Percentiles rank a stretch among this genome's conserved stretches.
These are phyloP conservation scores for Coemansia sp. DNA, from an alignment of 192 early-diverging fungal genomes.

Conservation along the genomic window DNA sequence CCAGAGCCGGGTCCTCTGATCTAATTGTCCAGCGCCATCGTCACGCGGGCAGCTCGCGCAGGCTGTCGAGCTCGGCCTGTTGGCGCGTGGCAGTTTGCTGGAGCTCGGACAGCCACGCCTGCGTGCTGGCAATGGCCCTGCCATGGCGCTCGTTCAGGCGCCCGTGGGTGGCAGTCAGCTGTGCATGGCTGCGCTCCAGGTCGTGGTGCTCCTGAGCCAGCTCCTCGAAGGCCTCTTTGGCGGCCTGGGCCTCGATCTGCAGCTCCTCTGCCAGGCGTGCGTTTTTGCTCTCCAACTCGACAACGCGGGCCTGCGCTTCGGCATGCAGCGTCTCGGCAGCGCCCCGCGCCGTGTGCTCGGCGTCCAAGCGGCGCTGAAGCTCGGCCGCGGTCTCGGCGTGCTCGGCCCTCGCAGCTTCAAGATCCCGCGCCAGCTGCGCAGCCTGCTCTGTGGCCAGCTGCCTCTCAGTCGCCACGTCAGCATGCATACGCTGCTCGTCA, in stretches of 20 bases:
- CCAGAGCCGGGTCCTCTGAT: slow-evolving; percentile 9
- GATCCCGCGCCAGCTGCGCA: slow-evolving; percentile 1
- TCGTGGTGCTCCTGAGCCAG: slow-evolving; percentile 41
- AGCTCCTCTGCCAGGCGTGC: slow-evolving; percentile 33
- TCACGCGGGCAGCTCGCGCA: slow-evolving; percentile 11
- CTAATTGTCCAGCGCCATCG: slow-evolving; percentile 1
- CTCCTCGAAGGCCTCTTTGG: slow-evolving; percentile 42
- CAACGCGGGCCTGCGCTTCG: slow-evolving; percentile 14
- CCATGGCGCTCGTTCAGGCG: slow-evolving; percentile 24
- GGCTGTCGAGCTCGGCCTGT: slow-evolving; percentile 15
- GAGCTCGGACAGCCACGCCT: slow-evolving; percentile 50
- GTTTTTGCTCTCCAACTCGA: slow-evolving; percentile 26
- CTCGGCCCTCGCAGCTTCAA: slow-evolving; percentile 4
- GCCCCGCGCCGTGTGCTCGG: slow-evolving; percentile 12
- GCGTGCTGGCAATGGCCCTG: slow-evolving; percentile 46
- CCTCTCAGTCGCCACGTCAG: slow-evolving; percentile 2
- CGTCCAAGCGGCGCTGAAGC: slow-evolving; percentile 12
- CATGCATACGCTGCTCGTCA: slow-evolving; percentile 11
- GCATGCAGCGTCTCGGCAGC: slow-evolving; percentile 8
- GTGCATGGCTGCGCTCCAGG: slow-evolving; percentile 23
- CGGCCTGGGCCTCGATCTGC: slow-evolving; percentile 48
- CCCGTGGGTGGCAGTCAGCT: slow-evolving; percentile 15
- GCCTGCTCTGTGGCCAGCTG: slow-evolving; percentile 2
- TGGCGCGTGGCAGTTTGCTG: slow-evolving; percentile 29
- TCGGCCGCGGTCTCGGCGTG: slow-evolving; percentile 4